A percentile compares a stretch with the other conserved stretches of the same genome.
Conservation (phyloP, 495 filamentous ascomycete genomes). For the Sabuloglossum arenarium region DNA sequence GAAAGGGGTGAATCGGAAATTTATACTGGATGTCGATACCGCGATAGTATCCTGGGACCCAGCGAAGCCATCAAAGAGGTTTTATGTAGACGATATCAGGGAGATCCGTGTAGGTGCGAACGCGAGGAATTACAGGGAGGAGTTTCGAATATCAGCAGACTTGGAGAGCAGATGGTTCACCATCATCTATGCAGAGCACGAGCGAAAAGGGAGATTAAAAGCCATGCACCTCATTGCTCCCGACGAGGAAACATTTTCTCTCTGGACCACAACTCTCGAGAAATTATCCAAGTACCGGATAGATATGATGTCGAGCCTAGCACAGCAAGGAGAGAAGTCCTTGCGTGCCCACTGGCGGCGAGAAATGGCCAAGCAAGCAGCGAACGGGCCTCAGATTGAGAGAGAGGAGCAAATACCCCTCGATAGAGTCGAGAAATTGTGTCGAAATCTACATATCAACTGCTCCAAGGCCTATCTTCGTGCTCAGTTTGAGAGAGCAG, state of each 20-base stretch:
- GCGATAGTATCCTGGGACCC: constrained; percentile 79
- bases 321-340: constrained; percentile 51
- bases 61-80: constrained; percentile 51
- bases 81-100: constrained; percentile 88
- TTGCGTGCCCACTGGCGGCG: constrained; percentile 63
- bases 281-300: constrained; percentile 61
- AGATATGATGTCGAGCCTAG: constrained; percentile 71
- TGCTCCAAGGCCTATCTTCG: constrained; percentile 52
- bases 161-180: constrained; percentile 62
- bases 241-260: constrained; percentile 39
- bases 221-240: constrained; percentile 70
- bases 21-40: constrained; percentile 58
- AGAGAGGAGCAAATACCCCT: constrained; percentile 56
- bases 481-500: constrained; percentile 58
- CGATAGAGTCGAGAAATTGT: constrained; percentile 55
- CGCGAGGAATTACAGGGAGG: constrained; percentile 72
- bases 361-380: constrained; percentile 44
- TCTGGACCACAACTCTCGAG: constrained; percentile 69
- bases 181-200: constrained; percentile 54
- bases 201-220: constrained; percentile 48
- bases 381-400: constrained; percentile 12
- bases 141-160: constrained; percentile 43
- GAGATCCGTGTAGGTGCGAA: constrained; percentile 74
- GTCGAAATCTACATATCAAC: constrained; percentile 74
- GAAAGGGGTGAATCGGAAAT: constrained; percentile 40